Evolutionary conservation across 1,284 basidiomycete species (phyloP), one percentile per base, ranked within the genome.

Genomic region (Moniliella sp.): DNA sequence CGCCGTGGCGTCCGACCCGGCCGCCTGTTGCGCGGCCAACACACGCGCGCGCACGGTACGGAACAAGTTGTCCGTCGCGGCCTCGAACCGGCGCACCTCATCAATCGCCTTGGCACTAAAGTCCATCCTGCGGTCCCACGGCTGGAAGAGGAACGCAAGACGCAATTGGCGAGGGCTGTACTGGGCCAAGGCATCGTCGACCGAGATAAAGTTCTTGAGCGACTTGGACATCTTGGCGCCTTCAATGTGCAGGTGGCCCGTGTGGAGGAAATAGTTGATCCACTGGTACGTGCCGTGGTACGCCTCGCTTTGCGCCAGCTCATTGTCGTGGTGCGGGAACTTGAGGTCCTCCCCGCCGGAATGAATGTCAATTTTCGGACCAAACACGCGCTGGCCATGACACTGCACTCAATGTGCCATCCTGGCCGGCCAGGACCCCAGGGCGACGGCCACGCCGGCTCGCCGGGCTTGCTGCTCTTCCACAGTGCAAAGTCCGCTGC

Each of bases 171-270:
- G 71, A 3, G 91, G 71, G 2, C 78, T 72, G 61, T 81, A 80
- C 53, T 71, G 75, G 55, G 74, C 66, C 11, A 99, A 64, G n/a
- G 91, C 84, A 64, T 94, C 83, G 53, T 91, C 80, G 48, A 97
- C 91, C 4, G 88, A 91, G 54, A 97, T 94, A 54, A 97, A 99
- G 61, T 99, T 99, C 64, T 99, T 99, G 38, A 99, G 66, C 5
- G 83, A 91, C 64, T 99, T 99, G 65, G 80, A 84, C 91, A 99
- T 99, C 64, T 99, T 99, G 40, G 93, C 67, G 12, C 91, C 91
- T 61, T 94, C 86, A 50, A 99, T 97, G 63, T 97, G 86, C 21
- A 99, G 66, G 65, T 99, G 91, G 3, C 91, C 91, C 0, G 88
- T 97, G 63, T 99, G 91, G 34, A 97, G 65, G 66, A 99, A 99